Percentiles rank a stretch among this genome's conserved stretches.
These are phyloP conservation scores for Rubia yunnanensis DNA, from an alignment of 257 asterid species.

Conservation along the genomic window DNA sequence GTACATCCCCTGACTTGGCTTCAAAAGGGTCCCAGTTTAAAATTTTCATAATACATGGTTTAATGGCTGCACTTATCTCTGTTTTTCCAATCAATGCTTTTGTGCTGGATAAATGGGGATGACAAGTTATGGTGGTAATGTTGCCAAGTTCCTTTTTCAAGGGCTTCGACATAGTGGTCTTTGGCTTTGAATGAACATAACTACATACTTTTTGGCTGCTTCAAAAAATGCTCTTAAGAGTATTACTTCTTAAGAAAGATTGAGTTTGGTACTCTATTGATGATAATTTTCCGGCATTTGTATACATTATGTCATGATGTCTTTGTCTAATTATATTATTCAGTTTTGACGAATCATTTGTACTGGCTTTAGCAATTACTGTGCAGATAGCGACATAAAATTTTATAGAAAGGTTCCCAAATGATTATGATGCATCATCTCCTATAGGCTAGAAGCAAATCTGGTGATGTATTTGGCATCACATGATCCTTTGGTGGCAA, in stretches of 20 bases:
- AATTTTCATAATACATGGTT: not conserved
- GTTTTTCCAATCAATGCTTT: not conserved
- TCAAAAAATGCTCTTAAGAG: too few relatives aligned
- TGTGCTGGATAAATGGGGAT: not conserved
- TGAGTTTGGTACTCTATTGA: not conserved
- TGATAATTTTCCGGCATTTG: not conserved
- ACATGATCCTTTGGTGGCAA: not conserved
- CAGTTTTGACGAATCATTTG: not conserved
- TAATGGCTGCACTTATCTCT: not conserved
- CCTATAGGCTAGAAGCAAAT: not conserved
- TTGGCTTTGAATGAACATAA: not conserved
- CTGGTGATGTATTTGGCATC: not conserved
- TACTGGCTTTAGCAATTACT: not conserved
- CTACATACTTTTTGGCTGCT: not conserved
- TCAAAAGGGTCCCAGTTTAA: too few relatives aligned
- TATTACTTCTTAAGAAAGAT: too few relatives aligned
- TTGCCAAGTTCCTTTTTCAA: not conserved
- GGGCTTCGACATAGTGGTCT: not conserved
- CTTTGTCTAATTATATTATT: not conserved
- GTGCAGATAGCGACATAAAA: not conserved
- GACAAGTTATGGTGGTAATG: not conserved
- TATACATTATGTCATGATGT: not conserved
- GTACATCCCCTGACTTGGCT: not conserved
- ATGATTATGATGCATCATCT: not conserved
- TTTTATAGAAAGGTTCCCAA: not conserved